Base-by-base conservation (phyloP, 768 basidiomycete genomes). In the Pleurotus tuber-regium region DNA sequence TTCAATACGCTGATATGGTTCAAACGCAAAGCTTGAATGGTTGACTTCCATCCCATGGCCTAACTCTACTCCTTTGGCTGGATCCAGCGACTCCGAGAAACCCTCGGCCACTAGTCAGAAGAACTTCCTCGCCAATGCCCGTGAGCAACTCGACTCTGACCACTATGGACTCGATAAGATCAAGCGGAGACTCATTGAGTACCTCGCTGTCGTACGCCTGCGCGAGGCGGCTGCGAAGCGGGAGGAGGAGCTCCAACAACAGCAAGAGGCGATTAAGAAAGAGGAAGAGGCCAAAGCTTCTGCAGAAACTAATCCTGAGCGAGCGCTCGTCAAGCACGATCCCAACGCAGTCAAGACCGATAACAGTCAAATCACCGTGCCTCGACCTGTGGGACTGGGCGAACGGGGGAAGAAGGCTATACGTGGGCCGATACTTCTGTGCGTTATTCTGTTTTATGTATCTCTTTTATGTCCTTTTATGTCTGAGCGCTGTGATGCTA, bases 121-220 rank as follows among this genome's bases (percentile, higher is more conserved):
- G 41, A 53, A 42, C 3, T 91, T 91, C 72, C 75, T 92, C 23
- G 54, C 75, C 24, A 78, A 76, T 30, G 92, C 94, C 23, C 84
- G 89, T 19, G 72, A 73, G 18, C 92, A 90, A 62, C 81, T 98
- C 7, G 93, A 98, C 59, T 76, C 83, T 10, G 94, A 96, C 54
- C 94, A 98, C 65, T 96, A 86, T 59, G 95, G 95, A 1, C 73
- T 98, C 14, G 91, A 94, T 52, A 91, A 89, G 65, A 87, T 98
- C 65, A 98, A 97, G 76, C 86, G 89, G 56, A 77, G 94, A 8
- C 67, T 96, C 2, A 88, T 96, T 40, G 95, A 97, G 61, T 97
- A 92, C 64, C 79, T 98, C 33, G 93, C 92, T 0, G 88, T 97
- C 9, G 86, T 95, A 28, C 72, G 91, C 54, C 68, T 80, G 43